Evolutionary conservation across 1,139 yeast genomes (phyloP), one percentile per base, ranked within the genome.

Genomic region (Wickerhamiella infanticola): DNA sequence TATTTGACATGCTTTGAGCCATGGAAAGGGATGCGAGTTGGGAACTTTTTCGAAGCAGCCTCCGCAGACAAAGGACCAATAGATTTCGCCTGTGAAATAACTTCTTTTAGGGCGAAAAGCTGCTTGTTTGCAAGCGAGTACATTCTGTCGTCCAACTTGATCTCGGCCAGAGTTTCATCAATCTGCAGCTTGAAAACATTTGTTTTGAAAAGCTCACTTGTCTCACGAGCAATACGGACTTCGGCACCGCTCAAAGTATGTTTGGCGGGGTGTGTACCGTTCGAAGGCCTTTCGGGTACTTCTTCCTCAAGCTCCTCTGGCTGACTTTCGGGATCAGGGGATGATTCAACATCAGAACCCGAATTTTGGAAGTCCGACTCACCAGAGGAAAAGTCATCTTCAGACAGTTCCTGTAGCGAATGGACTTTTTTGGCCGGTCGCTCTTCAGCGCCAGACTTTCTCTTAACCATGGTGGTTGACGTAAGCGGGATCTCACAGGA

Each of bases 111-210:
- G 57, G 79, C 74, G 60, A 82, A 94, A 43, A 90, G 69, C 42
- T 80, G 81, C 54, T 79, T 81, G 58, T 86, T 95, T 45, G 86
- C 75, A 46, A 71, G 69, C 45, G 74, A 63, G 39, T 81, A 73
- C 57, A 80, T 79, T 26, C 74, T 64, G 24, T 83, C 93, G 56
- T 82, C 82, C 41, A 86, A 64, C 54, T 75, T 75, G 41, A 88
- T 74, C 61, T 86, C 96, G 53, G 76, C 75, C 58, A 90, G 67
- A 39, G 90, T 69, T 60, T 88, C 97, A 62, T 88, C 98, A 47
- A 88, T 86, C 65, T 90, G 95, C 48, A 90, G 67, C 63, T 90
- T 90, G 75, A 90, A 88, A 48, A 90, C 85, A 63, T 88, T 88
- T 11, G 95, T 85, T 59, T 86, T 85, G 74, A 88, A 90, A 44